Evolutionary conservation across 257 asterid genomes (phyloP).

Genomic region (Solanum habrochaites): DNA sequence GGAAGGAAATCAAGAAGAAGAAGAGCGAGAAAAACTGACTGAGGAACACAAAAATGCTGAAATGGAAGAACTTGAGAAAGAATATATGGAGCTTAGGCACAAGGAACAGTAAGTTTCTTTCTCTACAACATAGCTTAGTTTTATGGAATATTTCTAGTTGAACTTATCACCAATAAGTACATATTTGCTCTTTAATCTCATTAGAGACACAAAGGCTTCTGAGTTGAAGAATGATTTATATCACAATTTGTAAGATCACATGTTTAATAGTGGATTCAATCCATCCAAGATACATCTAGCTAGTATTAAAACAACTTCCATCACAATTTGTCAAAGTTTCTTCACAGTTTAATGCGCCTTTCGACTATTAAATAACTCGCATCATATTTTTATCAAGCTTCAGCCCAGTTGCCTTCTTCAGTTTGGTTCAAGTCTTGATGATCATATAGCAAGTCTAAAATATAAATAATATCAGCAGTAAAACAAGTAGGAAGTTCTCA

Average conservation of each 20-base stretch:
- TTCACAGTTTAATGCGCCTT: background rate
- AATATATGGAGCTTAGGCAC: conserved; percentile 42
- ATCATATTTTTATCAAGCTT: background rate
- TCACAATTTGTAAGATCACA: background rate
- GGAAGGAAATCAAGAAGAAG: conserved; percentile 10
- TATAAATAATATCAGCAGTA: background rate
- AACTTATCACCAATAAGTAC: background rate
- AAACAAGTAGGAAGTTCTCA: background rate
- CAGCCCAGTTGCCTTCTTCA: background rate
- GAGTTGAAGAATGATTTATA: background rate
- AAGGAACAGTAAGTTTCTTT: conserved; percentile 53
- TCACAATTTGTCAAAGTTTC: background rate
- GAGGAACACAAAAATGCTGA: conserved; percentile 38
- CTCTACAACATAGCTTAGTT: background rate
- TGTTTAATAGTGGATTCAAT: background rate
- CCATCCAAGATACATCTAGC: background rate
- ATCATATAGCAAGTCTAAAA: background rate
- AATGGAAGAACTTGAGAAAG: conserved; percentile 70
- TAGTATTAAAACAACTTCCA: background rate
- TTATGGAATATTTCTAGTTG: background rate
- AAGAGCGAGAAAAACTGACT: background rate
- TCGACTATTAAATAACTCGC: background rate
- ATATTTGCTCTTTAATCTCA: background rate
- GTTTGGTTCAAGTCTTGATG: background rate
- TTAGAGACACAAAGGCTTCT: background rate